Conservation (phyloP, 768 basidiomycete species). For the Calocera cornea region DNA sequence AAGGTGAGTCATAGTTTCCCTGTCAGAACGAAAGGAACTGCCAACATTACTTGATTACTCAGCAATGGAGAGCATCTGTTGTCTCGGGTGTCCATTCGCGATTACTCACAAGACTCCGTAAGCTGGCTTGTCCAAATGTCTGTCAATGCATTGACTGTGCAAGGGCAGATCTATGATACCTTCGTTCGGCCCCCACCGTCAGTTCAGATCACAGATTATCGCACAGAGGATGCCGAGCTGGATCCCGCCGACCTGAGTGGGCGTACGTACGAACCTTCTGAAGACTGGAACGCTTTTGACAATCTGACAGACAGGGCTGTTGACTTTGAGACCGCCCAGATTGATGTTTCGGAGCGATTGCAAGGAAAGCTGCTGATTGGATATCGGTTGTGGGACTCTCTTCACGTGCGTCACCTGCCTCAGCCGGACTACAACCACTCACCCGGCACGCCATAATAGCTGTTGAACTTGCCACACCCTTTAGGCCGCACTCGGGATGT, state of each 20-base stretch:
- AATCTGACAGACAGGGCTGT: neutral
- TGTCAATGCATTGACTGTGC: neutral
- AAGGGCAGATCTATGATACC: neutral
- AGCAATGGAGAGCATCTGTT: neutral
- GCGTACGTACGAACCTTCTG: neutral
- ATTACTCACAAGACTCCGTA: neutral
- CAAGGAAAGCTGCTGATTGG: neutral
- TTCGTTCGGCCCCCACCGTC: neutral
- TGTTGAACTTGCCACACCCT: neutral
- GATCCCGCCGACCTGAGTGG: neutral
- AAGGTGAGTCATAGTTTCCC: neutral
- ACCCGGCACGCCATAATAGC: neutral
- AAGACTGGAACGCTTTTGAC: neutral
- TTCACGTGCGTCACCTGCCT: neutral
- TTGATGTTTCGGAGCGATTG: neutral
- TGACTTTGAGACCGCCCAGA: neutral
- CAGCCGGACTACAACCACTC: neutral
- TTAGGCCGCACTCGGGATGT: neutral
- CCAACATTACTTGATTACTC: neutral
- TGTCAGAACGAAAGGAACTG: neutral
- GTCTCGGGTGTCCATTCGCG: neutral
- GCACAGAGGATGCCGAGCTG: neutral
- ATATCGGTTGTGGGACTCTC: neutral
- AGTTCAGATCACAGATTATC: neutral
- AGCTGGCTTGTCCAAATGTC: neutral